Percentiles rank a stretch among this genome's conserved stretches.
Conservation (phyloP, 1,139 yeast species). For the Arxiozyma telluris region DNA sequence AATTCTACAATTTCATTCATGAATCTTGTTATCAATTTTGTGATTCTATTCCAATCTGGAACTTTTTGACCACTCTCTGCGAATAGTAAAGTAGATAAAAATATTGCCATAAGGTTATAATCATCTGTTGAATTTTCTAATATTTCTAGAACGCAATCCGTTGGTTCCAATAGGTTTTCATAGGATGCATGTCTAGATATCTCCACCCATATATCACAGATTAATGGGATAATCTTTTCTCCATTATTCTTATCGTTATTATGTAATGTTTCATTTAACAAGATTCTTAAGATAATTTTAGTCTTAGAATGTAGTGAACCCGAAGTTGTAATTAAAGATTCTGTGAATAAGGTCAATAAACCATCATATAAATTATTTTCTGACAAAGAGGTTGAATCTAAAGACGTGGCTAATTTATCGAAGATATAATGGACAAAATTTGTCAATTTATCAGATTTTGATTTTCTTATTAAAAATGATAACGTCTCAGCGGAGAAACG, state of each 20-base stretch:
- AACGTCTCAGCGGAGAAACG: slow-evolving; percentile 88
- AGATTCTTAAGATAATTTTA: slow-evolving; percentile 38
- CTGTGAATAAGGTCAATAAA: slow-evolving; percentile 55
- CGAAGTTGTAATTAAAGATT: slow-evolving; percentile 64
- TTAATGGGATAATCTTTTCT: slow-evolving; percentile 34
- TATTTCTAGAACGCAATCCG: slow-evolving; percentile 33
- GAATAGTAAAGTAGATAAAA: slow-evolving; percentile 41
- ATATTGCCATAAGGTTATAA: slow-evolving; percentile 19
- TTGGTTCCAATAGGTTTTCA: slow-evolving; percentile 45
- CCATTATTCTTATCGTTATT: slow-evolving; percentile 12
- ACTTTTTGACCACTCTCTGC: slow-evolving; percentile 64
- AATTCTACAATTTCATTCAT: slow-evolving; percentile 6
- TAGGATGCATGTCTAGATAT: slow-evolving; percentile 54
- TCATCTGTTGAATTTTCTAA: slow-evolving; percentile 19
- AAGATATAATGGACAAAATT: slow-evolving; percentile 45
- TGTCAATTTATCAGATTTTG: slow-evolving; percentile 42
- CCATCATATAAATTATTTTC: slow-evolving; percentile 46
- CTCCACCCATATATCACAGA: slow-evolving; percentile 52
- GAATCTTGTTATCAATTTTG: slow-evolving; percentile 9
- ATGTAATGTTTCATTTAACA: slow-evolving; percentile 36
- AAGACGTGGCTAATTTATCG: slow-evolving; percentile 25
- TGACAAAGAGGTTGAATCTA: slow-evolving; percentile 30
- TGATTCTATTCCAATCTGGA: slow-evolving; percentile 31
- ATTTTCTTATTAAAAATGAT: slow-evolving; percentile 72
- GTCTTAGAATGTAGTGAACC: slow-evolving; percentile 71